Base-by-base conservation (phyloP, 2,329 filamentous ascomycete genomes). In the Fusarium paranaense region DNA sequence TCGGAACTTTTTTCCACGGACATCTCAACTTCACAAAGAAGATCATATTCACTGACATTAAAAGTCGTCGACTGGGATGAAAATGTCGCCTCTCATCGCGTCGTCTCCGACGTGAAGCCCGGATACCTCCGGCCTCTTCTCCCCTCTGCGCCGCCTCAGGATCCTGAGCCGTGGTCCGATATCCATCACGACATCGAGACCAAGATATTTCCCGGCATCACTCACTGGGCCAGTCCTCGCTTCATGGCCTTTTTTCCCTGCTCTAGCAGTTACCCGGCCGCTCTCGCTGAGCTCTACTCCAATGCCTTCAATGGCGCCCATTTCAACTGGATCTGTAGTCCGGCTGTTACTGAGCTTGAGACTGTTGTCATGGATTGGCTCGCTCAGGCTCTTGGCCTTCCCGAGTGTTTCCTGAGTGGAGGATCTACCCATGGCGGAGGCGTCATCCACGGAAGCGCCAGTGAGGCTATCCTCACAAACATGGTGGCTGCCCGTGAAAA, bases 201-300 rank as follows among this genome's bases (percentile, higher is more conserved):
- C 52, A 94, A 97, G 81, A 98, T 98, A 80, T 90, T 98, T 81
- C 96, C 96, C 0, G 96, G 96, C 7, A 87, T 98, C 64, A 98
- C 96, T 0, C 96, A 98, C 84, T 98, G 96, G 95, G 93, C 97
- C 81, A 94, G 92, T 3, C 96, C 95, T 18, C 95, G 96, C 80
- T 98, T 98, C 87, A 94, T 98, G 90, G 96, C 96, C 52, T 98
- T 97, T 87, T 98, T 97, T 84, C 94, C 96, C 1, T 94, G 94
- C 59, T 91, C 90, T 27, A 91, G 92, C 62, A 94, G 93, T 38
- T 98, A 93, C 80, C 95, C 96, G 0, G 90, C 92, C 32, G 96
- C 98, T 82, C 88, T 98, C 13, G 96, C 95, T 22, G 96, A 98
- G 84, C 91, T 98, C 86, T 98, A 98, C 86, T 94, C 91, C 50